These are phyloP conservation scores for Pythium brachiatum DNA, from an alignment of 352 stramenopile genomes.

Conservation along the genomic window DNA sequence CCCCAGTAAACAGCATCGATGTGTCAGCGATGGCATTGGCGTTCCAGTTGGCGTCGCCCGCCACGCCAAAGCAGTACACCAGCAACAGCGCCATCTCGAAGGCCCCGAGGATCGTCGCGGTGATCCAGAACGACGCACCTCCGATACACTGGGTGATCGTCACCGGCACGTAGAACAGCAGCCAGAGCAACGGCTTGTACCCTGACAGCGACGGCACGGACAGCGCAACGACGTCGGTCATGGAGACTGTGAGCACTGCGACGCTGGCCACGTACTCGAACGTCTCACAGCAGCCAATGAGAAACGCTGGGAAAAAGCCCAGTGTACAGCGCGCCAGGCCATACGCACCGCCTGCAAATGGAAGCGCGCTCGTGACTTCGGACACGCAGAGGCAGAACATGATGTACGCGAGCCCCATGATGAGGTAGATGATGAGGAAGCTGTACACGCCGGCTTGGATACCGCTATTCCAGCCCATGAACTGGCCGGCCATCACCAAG, in stretches of 20 bases:
- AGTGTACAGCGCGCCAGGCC: constrained; percentile 8
- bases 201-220: constrained; percentile 3
- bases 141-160: constrained; percentile 5
- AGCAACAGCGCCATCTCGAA: constrained; percentile 3
- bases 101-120: not conserved
- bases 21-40: not conserved
- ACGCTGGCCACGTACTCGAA: constrained; percentile 18
- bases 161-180: constrained; percentile 7
- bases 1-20: not conserved
- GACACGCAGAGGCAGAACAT: constrained; percentile 40
- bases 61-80: constrained; percentile 4
- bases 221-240: constrained; percentile 3
- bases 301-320: constrained; percentile 19
- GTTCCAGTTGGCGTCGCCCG: not conserved
- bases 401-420: constrained; percentile 41
- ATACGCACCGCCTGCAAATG: constrained; percentile 29
- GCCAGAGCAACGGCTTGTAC: constrained; percentile 15
- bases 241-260: not conserved
- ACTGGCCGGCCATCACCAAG: constrained; percentile 53
- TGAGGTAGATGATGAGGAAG: constrained; percentile 36
- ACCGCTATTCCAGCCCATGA: constrained; percentile 49
- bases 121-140: not conserved
- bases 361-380: constrained; percentile 42
- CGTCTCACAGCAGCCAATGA: constrained; percentile 19
- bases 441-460: constrained; percentile 38